Percentiles rank a stretch among this genome's conserved stretches.
Conservation (phyloP, 108 stramenopile genomes). For the Tribonema minus region DNA sequence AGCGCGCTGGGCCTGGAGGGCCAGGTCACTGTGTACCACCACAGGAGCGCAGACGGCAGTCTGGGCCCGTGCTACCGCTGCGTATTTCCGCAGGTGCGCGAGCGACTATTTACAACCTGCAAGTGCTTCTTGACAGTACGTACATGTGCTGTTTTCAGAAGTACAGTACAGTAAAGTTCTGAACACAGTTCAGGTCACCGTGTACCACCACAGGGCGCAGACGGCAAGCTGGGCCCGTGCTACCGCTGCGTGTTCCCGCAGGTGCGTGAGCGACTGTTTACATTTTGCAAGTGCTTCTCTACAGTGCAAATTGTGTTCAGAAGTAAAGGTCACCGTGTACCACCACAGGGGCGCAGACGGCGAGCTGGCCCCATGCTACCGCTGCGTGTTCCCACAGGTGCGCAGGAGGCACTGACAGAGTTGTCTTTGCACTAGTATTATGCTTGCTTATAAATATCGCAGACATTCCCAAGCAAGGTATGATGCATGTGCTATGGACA, state of each 20-base stretch:
- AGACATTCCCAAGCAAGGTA: too few species aligned
- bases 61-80: slow-evolving; percentile 51
- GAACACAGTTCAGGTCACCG: slow-evolving; percentile 49
- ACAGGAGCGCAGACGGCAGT: too few species aligned
- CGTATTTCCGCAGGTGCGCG: slow-evolving; percentile 16
- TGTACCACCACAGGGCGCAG: slow-evolving; percentile 22
- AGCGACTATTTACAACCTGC: too few species aligned
- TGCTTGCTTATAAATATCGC: too few species aligned
- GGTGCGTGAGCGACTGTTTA: too few species aligned
- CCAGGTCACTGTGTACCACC: slow-evolving; percentile 40
- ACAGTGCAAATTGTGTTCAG: slow-evolving; percentile 32
- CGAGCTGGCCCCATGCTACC: slow-evolving; percentile 47
- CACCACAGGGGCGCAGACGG: slow-evolving; percentile 4
- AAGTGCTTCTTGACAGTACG: too few species aligned
- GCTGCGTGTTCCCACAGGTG: slow-evolving; percentile 42
- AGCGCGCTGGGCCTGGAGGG: slow-evolving; percentile 45
- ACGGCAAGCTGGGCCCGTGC: slow-evolving; percentile 43
- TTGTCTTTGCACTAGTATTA: too few species aligned
- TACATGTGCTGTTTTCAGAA: too few species aligned
- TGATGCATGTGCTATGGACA: too few species aligned
- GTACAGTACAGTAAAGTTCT: too few species aligned
- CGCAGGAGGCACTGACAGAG: too few species aligned
- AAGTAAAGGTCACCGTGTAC: slow-evolving; percentile 45
- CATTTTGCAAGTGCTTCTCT: too few species aligned
- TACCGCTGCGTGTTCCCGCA: slow-evolving; percentile 44